Conservation (phyloP, 2,329 filamentous ascomycete species). For the Parastagonospora nodorum region DNA sequence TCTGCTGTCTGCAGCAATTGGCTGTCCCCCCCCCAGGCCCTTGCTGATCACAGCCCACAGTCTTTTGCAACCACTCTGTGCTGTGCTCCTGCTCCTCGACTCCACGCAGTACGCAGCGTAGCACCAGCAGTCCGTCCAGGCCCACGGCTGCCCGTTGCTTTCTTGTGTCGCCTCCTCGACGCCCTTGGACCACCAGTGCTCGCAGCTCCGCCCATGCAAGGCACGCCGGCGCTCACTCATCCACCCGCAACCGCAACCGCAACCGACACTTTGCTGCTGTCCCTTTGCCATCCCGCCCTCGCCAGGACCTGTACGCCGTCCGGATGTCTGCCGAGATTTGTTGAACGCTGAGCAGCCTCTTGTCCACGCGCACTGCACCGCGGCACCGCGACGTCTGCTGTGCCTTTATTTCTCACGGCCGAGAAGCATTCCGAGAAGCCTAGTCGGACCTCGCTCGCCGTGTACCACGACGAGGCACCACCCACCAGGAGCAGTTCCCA, state of each 20-base stretch:
- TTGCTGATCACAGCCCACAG: conserved; percentile 24
- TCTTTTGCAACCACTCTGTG: conserved; percentile 24
- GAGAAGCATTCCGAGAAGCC: conserved; percentile 16
- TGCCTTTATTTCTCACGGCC: conserved; percentile 21
- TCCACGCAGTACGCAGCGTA: conserved; percentile 34
- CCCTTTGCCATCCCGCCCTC: conserved; percentile 16
- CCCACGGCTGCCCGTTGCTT: conserved; percentile 30
- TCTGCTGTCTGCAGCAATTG: conserved; percentile 40
- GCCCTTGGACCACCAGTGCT: conserved; percentile 28
- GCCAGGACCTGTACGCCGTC: conserved; percentile 26
- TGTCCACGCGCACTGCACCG: conserved; percentile 6
- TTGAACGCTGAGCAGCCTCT: conserved; percentile 5
- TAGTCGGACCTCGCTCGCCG: conserved; percentile 20
- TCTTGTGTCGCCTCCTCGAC: conserved; percentile 23
- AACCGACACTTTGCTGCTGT: conserved; percentile 25
- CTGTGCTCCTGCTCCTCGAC: conserved; percentile 25
- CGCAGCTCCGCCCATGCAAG: conserved; percentile 45
- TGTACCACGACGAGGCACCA: conserved; percentile 34
- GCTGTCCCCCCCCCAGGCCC: conserved; percentile 27
- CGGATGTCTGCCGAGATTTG: conserved; percentile 18
- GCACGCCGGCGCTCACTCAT: conserved; percentile 31
- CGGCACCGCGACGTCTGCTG: conserved; percentile 6
- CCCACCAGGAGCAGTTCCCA: conserved; percentile 18
- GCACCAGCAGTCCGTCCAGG: conserved; percentile 22
- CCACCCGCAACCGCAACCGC: conserved; percentile 30